Percentiles rank a stretch among this genome's conserved stretches.
These are phyloP conservation scores for Paraphoma sp. DNA, from an alignment of 2,329 filamentous ascomycete species.

Conservation along the genomic window DNA sequence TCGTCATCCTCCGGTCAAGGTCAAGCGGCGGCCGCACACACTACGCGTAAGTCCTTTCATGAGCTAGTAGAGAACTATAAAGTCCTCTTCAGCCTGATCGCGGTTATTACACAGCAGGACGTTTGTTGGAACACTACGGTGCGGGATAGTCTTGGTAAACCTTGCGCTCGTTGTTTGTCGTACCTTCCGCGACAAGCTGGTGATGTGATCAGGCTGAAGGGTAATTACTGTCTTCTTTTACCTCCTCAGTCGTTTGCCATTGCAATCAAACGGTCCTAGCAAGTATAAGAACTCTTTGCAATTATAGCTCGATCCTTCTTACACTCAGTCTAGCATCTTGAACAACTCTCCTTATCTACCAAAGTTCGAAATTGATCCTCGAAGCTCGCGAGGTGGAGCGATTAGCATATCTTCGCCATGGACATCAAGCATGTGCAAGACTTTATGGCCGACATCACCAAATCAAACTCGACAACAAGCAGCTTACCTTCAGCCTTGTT, in stretches of 20 bases:
- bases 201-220: not conserved
- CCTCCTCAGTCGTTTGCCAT: not conserved
- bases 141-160: not conserved
- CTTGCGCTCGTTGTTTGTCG: not conserved
- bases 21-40: too few species aligned
- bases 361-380: too few species aligned
- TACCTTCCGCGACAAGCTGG: not conserved
- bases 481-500: conserved; percentile 55
- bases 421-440: conserved; percentile 27
- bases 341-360: not conserved
- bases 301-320: not conserved
- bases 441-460: conserved; percentile 19
- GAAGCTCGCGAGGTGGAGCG: too few species aligned
- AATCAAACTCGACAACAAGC: conserved; percentile 24
- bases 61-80: not conserved
- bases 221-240: not conserved
- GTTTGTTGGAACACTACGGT: not conserved
- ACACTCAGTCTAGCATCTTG: not conserved
- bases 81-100: not conserved
- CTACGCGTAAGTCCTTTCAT: too few species aligned
- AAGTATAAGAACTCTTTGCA: not conserved
- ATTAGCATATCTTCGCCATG: conserved; percentile 12
- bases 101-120: not conserved
- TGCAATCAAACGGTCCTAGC: not conserved
- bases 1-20: too few species aligned